phyloP scores from a whole-genome alignment of 768 basidiomycete species.

The Mycena vulgaris region DNA sequence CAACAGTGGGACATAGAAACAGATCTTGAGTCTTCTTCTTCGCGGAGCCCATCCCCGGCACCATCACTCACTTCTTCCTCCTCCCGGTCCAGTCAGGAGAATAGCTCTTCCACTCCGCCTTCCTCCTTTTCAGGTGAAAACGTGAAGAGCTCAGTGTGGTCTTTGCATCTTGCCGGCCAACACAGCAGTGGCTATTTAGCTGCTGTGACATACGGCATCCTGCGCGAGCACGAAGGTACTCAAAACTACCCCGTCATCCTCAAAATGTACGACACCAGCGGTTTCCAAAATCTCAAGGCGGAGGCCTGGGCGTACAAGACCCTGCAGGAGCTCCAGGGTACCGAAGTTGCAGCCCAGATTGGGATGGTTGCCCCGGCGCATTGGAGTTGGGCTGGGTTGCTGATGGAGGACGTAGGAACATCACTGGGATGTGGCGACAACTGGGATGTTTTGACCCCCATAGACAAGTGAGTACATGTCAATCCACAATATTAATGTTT shows the following conservation, averaged over 20 bases:
- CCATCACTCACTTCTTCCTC: not conserved
- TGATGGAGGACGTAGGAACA: not conserved
- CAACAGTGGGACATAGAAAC: not conserved
- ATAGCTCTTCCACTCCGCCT: not conserved
- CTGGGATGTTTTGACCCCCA: not conserved
- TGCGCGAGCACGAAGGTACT: not conserved
- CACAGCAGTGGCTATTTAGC: not conserved
- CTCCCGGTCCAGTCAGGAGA: not conserved
- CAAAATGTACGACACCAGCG: not conserved
- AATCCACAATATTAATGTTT: not conserved
- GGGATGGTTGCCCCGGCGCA: not conserved
- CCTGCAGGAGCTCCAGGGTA: not conserved
- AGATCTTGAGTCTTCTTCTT: not conserved
- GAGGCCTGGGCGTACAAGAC: not conserved
- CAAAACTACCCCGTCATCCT: not conserved
- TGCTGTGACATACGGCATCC: not conserved
- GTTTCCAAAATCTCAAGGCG: not conserved
- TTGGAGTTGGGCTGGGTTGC: not conserved
- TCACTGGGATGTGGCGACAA: not conserved
- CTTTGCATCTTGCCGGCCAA: not conserved
- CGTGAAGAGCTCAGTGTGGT: too few relatives aligned
- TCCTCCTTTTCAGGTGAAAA: not conserved
- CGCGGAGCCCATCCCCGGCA: not conserved
- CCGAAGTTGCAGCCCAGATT: not conserved
- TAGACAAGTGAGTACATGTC: not conserved